A percentile compares a stretch with the other conserved stretches of the same genome.
phyloP scores from a whole-genome alignment of 2,329 filamentous ascomycete genomes.

The Xylariomycetidae sp. region DNA sequence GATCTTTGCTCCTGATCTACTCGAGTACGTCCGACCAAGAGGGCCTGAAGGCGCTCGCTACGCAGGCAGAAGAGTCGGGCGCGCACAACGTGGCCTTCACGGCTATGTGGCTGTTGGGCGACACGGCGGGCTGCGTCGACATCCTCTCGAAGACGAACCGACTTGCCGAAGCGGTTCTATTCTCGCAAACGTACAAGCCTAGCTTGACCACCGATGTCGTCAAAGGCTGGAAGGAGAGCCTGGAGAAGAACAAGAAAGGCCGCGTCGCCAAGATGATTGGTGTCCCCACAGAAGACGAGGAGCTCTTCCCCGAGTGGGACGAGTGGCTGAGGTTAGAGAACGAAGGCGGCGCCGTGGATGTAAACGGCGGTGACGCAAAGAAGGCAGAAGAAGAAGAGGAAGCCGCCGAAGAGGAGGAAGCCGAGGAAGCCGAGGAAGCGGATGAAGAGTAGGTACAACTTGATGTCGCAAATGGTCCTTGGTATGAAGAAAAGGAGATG shows the following conservation, averaged over 20 bases:
- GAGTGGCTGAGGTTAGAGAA: conserved; percentile 78
- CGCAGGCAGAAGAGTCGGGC: conserved; percentile 68
- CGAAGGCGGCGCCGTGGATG: conserved; percentile 48
- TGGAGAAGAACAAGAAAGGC: conserved; percentile 80
- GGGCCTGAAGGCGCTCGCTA: conserved; percentile 66
- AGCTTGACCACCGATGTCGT: conserved; percentile 64
- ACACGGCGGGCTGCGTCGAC: conserved; percentile 75
- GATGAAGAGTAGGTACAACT: conserved; percentile 16
- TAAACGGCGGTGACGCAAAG: conserved; percentile 16
- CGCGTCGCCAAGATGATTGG: conserved; percentile 81
- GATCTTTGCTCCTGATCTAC: conserved; percentile 81
- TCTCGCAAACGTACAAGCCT: conserved; percentile 93
- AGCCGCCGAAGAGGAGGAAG: conserved; percentile 2
- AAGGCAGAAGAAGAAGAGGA: conserved; percentile 13
- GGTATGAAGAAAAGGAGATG: too few relatives aligned
- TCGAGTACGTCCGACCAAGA: conserved; percentile 75
- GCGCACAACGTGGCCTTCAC: conserved; percentile 93
- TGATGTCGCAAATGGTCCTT: too few relatives aligned
- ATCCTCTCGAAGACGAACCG: conserved; percentile 74
- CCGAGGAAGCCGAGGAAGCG: conserved; percentile 3
- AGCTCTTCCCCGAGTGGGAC: conserved; percentile 95
- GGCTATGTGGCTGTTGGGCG: conserved; percentile 78
- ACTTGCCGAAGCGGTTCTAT: conserved; percentile 79
- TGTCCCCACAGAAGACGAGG: conserved; percentile 73
- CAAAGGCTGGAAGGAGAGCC: conserved; percentile 69